Evolutionary conservation across 805 yeast genomes (phyloP).

Genomic region (Candida germanica): DNA sequence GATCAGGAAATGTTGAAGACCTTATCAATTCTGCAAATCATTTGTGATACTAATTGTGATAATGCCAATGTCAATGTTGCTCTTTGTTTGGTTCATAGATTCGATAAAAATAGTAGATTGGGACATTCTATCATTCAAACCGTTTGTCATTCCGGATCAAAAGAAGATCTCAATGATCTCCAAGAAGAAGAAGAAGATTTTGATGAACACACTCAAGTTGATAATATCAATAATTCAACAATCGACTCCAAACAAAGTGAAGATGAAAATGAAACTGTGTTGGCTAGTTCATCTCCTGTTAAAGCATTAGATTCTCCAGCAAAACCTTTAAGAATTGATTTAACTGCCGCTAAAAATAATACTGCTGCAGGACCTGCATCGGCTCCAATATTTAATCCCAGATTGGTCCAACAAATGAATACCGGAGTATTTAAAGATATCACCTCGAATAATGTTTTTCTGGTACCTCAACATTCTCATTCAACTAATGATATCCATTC

Average conservation of each 20-base stretch:
- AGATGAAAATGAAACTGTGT: slow-evolving; percentile 38
- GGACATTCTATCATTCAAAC: slow-evolving; percentile 11
- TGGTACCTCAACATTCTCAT: slow-evolving; percentile 6
- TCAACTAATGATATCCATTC: slow-evolving; percentile 8
- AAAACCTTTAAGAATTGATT: slow-evolving; percentile 17
- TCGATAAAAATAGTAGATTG: slow-evolving; percentile 8
- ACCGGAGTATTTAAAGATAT: not conserved
- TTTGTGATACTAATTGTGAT: slow-evolving; percentile 17
- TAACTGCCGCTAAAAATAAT: slow-evolving; percentile 11
- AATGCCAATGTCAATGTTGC: slow-evolving; percentile 12
- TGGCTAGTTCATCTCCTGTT: slow-evolving; percentile 40
- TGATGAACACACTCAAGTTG: slow-evolving; percentile 5
- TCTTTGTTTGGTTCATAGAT: slow-evolving; percentile 26
- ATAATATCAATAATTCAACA: not conserved
- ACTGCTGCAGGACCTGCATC: slow-evolving; percentile 25
- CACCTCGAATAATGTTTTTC: not conserved
- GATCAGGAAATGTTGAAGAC: slow-evolving; percentile 11
- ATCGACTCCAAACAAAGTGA: slow-evolving; percentile 1
- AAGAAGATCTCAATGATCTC: slow-evolving; percentile 13
- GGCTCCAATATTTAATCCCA: slow-evolving; percentile 36
- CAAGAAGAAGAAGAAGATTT: slow-evolving; percentile 11
- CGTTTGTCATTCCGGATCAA: slow-evolving; percentile 10
- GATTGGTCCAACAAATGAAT: slow-evolving; percentile 17
- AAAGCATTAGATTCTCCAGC: slow-evolving; percentile 12
- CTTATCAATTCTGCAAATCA: slow-evolving; percentile 28